These are phyloP conservation scores for Komagataea norvegica DNA, from an alignment of 1,139 yeast species.

Conservation along the genomic window DNA sequence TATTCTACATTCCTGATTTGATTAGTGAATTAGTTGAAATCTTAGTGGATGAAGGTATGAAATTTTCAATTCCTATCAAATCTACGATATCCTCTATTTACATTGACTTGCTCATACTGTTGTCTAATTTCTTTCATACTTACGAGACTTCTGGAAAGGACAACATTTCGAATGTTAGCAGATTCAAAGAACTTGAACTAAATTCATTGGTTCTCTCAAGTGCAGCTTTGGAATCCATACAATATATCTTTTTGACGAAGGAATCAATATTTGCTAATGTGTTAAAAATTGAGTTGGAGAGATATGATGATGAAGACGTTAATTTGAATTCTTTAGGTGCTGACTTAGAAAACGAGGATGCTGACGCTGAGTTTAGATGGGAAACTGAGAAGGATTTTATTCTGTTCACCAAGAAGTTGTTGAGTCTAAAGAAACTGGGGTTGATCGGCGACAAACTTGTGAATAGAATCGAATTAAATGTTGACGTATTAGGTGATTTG, in stretches of 20 bases:
- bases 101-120: conserved; percentile 12
- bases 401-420: conserved; percentile 46
- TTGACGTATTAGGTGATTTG: conserved; percentile 41
- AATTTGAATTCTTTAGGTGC: conserved; percentile 38
- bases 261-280: conserved; percentile 33
- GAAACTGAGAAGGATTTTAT: conserved; percentile 44
- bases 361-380: conserved; percentile 27
- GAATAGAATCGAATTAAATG: conserved; percentile 45
- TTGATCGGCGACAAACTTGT: conserved; percentile 32
- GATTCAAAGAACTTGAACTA: conserved; percentile 30
- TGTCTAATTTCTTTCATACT: conserved; percentile 18
- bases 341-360: conserved; percentile 27
- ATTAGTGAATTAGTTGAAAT: conserved; percentile 15
- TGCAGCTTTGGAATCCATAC: conserved; percentile 15
- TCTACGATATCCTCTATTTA: not conserved
- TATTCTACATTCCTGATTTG: conserved; percentile 14
- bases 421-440: conserved; percentile 40
- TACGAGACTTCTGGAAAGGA: conserved; percentile 25
- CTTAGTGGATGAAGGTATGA: conserved; percentile 2
- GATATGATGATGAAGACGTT: conserved; percentile 56
- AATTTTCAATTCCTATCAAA: conserved; percentile 3
- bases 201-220: conserved; percentile 28
- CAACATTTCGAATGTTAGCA: conserved; percentile 22
- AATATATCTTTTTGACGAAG: conserved; percentile 28
- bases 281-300: conserved; percentile 40